Evolutionary conservation across 768 basidiomycete species (phyloP).

Genomic region (Cystobasidium ongulense): DNA sequence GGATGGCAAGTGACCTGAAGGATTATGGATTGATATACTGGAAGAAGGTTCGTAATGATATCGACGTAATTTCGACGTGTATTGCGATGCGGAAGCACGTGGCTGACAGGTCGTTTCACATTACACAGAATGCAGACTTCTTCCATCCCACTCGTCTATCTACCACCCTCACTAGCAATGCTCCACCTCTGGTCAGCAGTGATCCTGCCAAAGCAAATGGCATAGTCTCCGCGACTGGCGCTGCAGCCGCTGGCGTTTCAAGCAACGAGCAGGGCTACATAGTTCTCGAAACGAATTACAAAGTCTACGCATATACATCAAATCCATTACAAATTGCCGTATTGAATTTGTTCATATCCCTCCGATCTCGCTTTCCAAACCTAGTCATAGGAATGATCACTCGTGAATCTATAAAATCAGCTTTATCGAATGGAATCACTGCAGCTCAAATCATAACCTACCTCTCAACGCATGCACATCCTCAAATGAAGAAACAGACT

Average conservation of each 20-base stretch:
- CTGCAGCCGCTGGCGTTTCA: conserved; percentile 50
- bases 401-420: conserved; percentile 88
- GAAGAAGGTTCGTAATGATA: conserved; percentile 53
- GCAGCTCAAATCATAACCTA: conserved; percentile 98
- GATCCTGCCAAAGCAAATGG: conserved; percentile 49
- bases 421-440: conserved; percentile 86
- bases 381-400: conserved; percentile 93
- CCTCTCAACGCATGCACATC: conserved; percentile 85
- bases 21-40: conserved; percentile 93
- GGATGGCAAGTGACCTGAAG: conserved; percentile 83
- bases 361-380: conserved; percentile 93
- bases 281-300: conserved; percentile 95
- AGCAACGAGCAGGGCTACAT: conserved; percentile 67
- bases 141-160: conserved; percentile 92
- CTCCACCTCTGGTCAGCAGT: conserved; percentile 52
- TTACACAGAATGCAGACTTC: conserved; percentile 56
- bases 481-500: conserved; percentile 94
- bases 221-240: conserved; percentile 53
- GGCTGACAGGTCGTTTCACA: conserved; percentile 40
- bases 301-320: conserved; percentile 94
- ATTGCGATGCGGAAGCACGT: neutral
- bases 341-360: conserved; percentile 79
- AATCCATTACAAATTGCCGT: conserved; percentile 95
- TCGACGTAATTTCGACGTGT: too few species aligned
- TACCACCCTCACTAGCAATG: conserved; percentile 85